A percentile compares a stretch with the other conserved stretches of the same genome.
phyloP scores from a whole-genome alignment of 2,329 filamentous ascomycete species.

The Clarireedia sp. region DNA sequence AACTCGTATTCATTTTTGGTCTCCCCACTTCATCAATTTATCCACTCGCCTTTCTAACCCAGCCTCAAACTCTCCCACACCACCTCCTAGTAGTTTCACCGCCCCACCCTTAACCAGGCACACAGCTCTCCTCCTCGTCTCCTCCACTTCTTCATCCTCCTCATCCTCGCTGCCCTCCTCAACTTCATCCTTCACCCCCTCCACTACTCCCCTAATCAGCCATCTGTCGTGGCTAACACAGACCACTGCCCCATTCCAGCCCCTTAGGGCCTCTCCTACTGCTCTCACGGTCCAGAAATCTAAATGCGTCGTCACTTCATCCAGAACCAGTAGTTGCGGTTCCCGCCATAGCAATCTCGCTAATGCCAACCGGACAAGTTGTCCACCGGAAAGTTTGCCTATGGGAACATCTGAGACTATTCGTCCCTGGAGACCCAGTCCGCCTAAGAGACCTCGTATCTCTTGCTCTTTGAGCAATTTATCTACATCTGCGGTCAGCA shows the following conservation, averaged over 20 bases:
- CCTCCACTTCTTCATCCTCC: slow-evolving; percentile 39
- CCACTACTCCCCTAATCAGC: slow-evolving; percentile 67
- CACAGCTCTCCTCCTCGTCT: slow-evolving; percentile 44
- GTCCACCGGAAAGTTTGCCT: slow-evolving; percentile 68
- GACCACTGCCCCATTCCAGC: slow-evolving; percentile 67
- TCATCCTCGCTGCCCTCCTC: slow-evolving; percentile 39
- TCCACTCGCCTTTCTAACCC: slow-evolving; percentile 52
- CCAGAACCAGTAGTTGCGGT: slow-evolving; percentile 88
- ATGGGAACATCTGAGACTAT: slow-evolving; percentile 67
- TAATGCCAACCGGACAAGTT: slow-evolving; percentile 77
- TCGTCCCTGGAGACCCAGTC: slow-evolving; percentile 62
- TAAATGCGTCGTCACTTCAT: slow-evolving; percentile 92
- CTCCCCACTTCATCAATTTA: slow-evolving; percentile 31
- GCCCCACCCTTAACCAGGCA: slow-evolving; percentile 53
- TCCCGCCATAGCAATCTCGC: slow-evolving; percentile 96
- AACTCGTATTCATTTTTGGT: not conserved
- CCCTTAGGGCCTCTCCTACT: slow-evolving; percentile 55
- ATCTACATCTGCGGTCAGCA: slow-evolving; percentile 50
- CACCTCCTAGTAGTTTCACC: slow-evolving; percentile 46
- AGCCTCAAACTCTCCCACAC: slow-evolving; percentile 59
- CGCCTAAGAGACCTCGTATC: slow-evolving; percentile 56
- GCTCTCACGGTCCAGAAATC: slow-evolving; percentile 75
- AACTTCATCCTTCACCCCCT: slow-evolving; percentile 44
- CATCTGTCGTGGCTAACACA: slow-evolving; percentile 78
- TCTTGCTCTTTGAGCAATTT: slow-evolving; percentile 56